Conservation (phyloP, 441 rosid species). For the Francoa sonchifolia region DNA sequence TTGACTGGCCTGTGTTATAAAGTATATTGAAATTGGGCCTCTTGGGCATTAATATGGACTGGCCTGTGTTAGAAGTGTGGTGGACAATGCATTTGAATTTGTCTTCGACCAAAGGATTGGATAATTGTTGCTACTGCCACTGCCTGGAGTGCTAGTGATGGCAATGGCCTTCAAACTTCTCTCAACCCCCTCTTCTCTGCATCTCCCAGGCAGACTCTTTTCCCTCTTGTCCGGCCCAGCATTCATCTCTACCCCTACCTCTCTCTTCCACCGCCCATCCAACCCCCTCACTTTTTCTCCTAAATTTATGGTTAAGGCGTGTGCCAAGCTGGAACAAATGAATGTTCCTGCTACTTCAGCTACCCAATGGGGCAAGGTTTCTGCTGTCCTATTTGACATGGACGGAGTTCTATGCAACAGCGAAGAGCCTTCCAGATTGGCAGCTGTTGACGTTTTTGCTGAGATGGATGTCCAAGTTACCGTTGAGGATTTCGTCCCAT, state of each 20-base stretch:
- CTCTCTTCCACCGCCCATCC: constrained; percentile 14
- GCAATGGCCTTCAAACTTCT: constrained; percentile 55
- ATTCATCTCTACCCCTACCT: constrained; percentile 17
- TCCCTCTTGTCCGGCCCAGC: constrained; percentile 17
- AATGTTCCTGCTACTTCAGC: constrained; percentile 18
- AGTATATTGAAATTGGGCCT: too few species aligned
- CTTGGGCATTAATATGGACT: too few species aligned
- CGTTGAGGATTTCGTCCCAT: constrained; percentile 73
- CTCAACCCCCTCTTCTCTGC: constrained; percentile 33
- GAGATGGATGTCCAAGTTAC: constrained; percentile 86
- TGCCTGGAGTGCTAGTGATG: too few species aligned
- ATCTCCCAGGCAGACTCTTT: constrained; percentile 19
- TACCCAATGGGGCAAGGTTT: constrained; percentile 68
- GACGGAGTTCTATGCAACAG: constrained; percentile 89
- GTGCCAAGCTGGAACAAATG: constrained; percentile 41
- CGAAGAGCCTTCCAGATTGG: constrained; percentile 75
- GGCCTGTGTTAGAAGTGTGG: too few species aligned
- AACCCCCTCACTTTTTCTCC: constrained; percentile 10
- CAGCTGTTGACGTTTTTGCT: constrained; percentile 73
- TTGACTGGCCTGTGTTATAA: too few species aligned
- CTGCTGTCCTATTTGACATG: constrained; percentile 89
- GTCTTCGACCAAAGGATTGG: too few species aligned
- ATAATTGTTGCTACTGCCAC: too few species aligned
- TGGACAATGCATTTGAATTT: too few species aligned
- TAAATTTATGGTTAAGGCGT: constrained; percentile 32